These are phyloP conservation scores for Grifola frondosa DNA, from an alignment of 1,284 basidiomycete genomes.

Conservation along the genomic window DNA sequence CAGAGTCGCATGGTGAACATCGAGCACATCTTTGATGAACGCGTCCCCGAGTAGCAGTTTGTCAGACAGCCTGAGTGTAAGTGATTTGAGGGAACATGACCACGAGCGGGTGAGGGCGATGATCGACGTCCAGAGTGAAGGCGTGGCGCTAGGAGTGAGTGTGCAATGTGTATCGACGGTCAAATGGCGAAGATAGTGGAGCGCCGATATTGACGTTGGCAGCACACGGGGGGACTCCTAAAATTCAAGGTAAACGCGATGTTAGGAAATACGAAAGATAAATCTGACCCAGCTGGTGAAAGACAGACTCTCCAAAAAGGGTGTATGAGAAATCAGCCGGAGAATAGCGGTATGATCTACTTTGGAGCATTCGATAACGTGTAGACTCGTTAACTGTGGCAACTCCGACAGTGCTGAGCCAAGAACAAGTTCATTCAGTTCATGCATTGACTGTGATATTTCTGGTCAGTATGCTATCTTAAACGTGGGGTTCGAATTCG, in stretches of 20 bases:
- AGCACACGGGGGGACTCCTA: conserved; percentile 42
- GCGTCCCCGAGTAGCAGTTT: conserved; percentile 36
- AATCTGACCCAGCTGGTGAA: conserved; percentile 53
- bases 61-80: conserved; percentile 51
- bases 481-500: conserved; percentile 29
- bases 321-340: conserved; percentile 44
- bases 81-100: conserved; percentile 42
- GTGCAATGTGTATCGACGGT: conserved; percentile 50
- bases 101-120: conserved; percentile 38
- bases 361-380: conserved; percentile 58
- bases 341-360: conserved; percentile 52
- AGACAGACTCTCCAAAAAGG: conserved; percentile 56
- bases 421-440: conserved; percentile 52
- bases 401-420: conserved; percentile 47
- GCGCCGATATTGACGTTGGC: conserved; percentile 32
- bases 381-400: conserved; percentile 52
- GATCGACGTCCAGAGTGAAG: conserved; percentile 37
- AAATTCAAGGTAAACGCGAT: background rate
- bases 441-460: conserved; percentile 46
- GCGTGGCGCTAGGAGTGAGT: conserved; percentile 29
- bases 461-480: too few relatives aligned
- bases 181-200: conserved; percentile 49
- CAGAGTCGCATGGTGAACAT: conserved; percentile 45
- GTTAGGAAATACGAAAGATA: background rate
- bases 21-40: conserved; percentile 45